phyloP scores from a whole-genome alignment of 768 basidiomycete species.

The Ramaria rubella region DNA sequence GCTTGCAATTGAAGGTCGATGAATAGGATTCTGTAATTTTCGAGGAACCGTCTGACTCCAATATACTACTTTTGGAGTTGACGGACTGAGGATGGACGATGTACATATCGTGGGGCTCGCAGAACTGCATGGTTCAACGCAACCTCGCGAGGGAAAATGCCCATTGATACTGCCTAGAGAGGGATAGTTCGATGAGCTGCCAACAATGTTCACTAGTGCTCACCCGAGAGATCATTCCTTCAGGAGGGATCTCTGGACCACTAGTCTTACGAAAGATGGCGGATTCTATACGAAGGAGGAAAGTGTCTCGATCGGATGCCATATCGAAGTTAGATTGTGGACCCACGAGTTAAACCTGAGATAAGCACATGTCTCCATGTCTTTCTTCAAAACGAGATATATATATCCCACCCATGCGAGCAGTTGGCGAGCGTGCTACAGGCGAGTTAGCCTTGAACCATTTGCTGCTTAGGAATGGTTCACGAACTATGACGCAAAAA shows the following conservation, averaged over 20 bases:
- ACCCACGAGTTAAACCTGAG: no score
- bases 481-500: no score
- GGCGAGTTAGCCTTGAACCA: no score
- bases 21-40: conserved; percentile 1
- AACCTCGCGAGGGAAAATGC: conserved; percentile 28
- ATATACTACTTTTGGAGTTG: neutral
- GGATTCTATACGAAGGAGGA: conserved; percentile 71
- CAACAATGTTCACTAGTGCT: conserved; percentile 25
- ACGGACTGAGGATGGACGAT: neutral
- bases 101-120: conserved; percentile 18
- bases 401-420: no score
- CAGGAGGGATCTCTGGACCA: conserved; percentile 89
- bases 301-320: conserved; percentile 49
- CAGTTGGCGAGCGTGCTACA: no score
- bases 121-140: conserved; percentile 27
- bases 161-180: conserved; percentile 21
- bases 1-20: neutral
- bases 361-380: no score
- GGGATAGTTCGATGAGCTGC: conserved; percentile 17
- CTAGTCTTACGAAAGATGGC: conserved; percentile 81
- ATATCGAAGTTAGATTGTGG: no score
- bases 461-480: no score
- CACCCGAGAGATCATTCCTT: conserved; percentile 64
- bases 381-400: no score
- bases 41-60: neutral